Evolutionary conservation across 805 yeast genomes (phyloP).

Genomic region (Wickerhamiella shivajii): DNA sequence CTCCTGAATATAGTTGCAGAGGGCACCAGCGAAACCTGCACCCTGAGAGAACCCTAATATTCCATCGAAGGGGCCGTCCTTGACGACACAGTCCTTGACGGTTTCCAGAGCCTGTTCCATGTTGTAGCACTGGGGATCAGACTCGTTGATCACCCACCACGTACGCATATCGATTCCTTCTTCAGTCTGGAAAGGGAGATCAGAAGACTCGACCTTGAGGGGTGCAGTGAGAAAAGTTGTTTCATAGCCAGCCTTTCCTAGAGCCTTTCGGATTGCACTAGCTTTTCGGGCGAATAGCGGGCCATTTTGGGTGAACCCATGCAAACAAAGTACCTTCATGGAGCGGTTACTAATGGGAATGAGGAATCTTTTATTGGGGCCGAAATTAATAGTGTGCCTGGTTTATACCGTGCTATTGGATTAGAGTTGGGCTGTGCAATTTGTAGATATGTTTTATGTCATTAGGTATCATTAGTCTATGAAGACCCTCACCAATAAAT

Average conservation of each 20-base stretch:
- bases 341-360: background rate
- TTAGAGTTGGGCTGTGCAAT: too few relatives aligned
- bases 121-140: conserved; percentile 19
- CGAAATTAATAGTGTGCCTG: too few relatives aligned
- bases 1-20: conserved; percentile 44
- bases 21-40: conserved; percentile 67
- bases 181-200: conserved; percentile 48
- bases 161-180: conserved; percentile 33
- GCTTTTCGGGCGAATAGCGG: conserved; percentile 75
- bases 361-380: too few relatives aligned
- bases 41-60: conserved; percentile 90
- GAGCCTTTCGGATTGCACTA: conserved; percentile 69
- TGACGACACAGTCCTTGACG: conserved; percentile 38
- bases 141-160: conserved; percentile 56
- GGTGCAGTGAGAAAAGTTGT: conserved; percentile 75
- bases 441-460: too few relatives aligned
- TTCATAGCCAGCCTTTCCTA: conserved; percentile 51
- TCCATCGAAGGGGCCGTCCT: conserved; percentile 76
- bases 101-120: conserved; percentile 34
- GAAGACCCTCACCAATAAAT: conserved; percentile 3
- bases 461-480: too few relatives aligned
- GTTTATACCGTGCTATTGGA: too few relatives aligned
- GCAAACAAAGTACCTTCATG: conserved; percentile 61
- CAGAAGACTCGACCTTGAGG: conserved; percentile 43
- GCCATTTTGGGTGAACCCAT: conserved; percentile 71